phyloP scores from a whole-genome alignment of 345 rosid genomes.

The Adansonia digitata region DNA sequence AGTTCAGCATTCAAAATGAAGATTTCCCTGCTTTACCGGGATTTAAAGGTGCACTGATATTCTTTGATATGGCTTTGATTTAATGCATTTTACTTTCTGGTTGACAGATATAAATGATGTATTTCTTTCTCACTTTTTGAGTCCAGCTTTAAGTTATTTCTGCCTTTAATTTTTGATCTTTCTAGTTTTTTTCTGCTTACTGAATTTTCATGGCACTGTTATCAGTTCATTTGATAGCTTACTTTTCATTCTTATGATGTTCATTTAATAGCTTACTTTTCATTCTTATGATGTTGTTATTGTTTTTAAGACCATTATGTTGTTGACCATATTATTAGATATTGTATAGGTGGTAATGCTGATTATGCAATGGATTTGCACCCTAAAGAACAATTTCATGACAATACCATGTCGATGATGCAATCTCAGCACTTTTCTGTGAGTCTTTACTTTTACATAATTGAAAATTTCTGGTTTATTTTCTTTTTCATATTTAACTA shows the following conservation, averaged over 20 bases:
- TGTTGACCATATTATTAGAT: conserved; percentile 39
- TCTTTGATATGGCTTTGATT: neutral
- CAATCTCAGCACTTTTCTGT: conserved; percentile 97
- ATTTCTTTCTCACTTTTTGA: neutral
- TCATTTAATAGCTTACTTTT: neutral
- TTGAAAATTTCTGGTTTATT: conserved; percentile 9
- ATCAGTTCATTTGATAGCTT: neutral
- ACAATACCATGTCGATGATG: conserved; percentile 90
- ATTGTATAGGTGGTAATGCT: conserved; percentile 77
- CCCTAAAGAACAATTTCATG: conserved; percentile 95
- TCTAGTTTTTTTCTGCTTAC: neutral
- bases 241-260: neutral
- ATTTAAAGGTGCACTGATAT: conserved; percentile 73
- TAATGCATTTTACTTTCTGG: neutral
- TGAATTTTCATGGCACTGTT: neutral
- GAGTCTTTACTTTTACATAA: conserved; percentile 27
- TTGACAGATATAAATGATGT: neutral
- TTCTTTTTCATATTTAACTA: neutral
- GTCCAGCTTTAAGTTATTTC: conserved; percentile 5
- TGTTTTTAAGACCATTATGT: neutral
- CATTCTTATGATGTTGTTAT: neutral
- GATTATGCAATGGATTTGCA: conserved; percentile 91
- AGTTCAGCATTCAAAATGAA: conserved; percentile 99
- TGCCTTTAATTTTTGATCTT: neutral
- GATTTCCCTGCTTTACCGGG: conserved; percentile 99